Percentiles rank a stretch among this genome's conserved stretches.
Evolutionary conservation across 2,329 filamentous ascomycete genomes (phyloP).

Genomic region (Aspergillus spinulosporus): DNA sequence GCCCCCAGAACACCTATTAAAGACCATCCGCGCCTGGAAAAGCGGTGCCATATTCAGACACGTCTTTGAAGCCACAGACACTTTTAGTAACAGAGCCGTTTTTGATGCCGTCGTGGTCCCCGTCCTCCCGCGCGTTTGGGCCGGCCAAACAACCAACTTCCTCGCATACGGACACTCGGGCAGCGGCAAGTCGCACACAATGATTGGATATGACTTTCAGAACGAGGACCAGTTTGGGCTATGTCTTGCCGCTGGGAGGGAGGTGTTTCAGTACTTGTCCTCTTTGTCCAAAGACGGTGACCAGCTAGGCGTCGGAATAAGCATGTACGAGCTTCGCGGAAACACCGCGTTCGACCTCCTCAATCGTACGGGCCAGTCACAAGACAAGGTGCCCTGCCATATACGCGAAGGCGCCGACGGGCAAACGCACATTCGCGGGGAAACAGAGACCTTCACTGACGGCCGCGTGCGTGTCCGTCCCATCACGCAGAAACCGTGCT

Average conservation of each 20-base stretch:
- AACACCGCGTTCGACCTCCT: conserved; percentile 48
- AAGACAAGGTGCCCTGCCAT: conserved; percentile 35
- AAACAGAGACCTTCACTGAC: conserved; percentile 43
- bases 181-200: conserved; percentile 46
- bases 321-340: conserved; percentile 46
- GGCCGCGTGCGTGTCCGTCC: conserved; percentile 47
- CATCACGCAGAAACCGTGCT: conserved; percentile 33
- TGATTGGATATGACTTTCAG: conserved; percentile 47
- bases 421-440: conserved; percentile 43
- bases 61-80: conserved; percentile 23
- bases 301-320: conserved; percentile 40
- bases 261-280: conserved; percentile 21
- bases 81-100: conserved; percentile 27
- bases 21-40: conserved; percentile 24
- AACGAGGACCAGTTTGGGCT: conserved; percentile 37
- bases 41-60: conserved; percentile 26
- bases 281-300: not conserved
- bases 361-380: conserved; percentile 23
- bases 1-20: not conserved
- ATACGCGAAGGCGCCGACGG: conserved; percentile 46
- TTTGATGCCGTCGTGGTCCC: conserved; percentile 37
- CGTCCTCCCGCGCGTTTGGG: conserved; percentile 35
- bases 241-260: conserved; percentile 38
- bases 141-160: conserved; percentile 43
- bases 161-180: conserved; percentile 49